Percentiles rank a stretch among this genome's conserved stretches.
phyloP scores from a whole-genome alignment of 2,329 filamentous ascomycete genomes.

The Tolypocladium tundrense region DNA sequence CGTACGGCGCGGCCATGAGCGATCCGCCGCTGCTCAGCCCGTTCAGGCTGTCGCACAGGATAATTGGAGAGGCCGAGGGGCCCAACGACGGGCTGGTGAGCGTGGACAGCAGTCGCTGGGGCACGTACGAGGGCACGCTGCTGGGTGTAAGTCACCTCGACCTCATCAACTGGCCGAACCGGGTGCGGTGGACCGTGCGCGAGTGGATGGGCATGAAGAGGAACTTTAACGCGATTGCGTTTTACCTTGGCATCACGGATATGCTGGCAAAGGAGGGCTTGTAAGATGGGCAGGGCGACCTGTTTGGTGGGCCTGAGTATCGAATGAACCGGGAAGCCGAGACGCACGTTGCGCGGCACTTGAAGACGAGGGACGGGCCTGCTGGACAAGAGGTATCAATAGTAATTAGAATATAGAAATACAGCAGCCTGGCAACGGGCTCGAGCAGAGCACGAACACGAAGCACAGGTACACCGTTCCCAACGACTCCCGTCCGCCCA shows the following conservation, averaged over 20 bases:
- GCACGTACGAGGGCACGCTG: slow-evolving; percentile 53
- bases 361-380: background rate
- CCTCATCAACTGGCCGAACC: slow-evolving; percentile 59
- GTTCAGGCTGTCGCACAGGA: slow-evolving; percentile 41
- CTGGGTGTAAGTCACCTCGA: slow-evolving; percentile 53
- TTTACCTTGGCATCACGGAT: slow-evolving; percentile 56
- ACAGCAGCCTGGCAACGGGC: slow-evolving; percentile 11
- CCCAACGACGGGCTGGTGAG: slow-evolving; percentile 60
- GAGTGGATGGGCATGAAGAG: slow-evolving; percentile 40
- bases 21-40: slow-evolving; percentile 51
- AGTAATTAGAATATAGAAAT: slow-evolving; percentile 12
- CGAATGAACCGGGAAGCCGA: background rate
- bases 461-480: slow-evolving; percentile 7
- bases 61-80: slow-evolving; percentile 43
- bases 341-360: background rate
- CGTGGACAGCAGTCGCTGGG: slow-evolving; percentile 51
- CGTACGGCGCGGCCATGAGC: slow-evolving; percentile 45
- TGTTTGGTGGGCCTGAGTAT: background rate
- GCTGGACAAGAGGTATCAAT: slow-evolving; percentile 11
- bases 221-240: slow-evolving; percentile 57
- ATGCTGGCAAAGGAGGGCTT: slow-evolving; percentile 61
- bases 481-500: background rate
- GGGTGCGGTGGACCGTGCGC: slow-evolving; percentile 43
- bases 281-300: slow-evolving; percentile 9
- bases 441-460: background rate